phyloP scores from a whole-genome alignment of 1,284 basidiomycete species.

The Marasmius tenuissimus region DNA sequence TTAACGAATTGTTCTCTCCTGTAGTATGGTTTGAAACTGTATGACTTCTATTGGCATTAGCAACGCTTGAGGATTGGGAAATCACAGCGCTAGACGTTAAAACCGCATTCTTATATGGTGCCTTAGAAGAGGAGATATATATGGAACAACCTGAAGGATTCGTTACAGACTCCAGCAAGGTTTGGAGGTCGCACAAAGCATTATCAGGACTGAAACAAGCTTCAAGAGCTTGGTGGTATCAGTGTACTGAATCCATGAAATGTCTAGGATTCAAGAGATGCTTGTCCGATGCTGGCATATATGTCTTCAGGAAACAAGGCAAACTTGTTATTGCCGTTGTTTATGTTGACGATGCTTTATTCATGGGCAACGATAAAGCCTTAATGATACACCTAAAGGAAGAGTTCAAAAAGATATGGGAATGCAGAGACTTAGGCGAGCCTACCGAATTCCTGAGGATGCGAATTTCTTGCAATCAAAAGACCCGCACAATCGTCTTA shows the following conservation, averaged over 20 bases:
- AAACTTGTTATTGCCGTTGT: slow-evolving; percentile 18
- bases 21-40: neutral
- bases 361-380: neutral
- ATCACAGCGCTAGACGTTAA: slow-evolving; percentile 36
- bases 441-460: slow-evolving; percentile 12
- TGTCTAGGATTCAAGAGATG: slow-evolving; percentile 19
- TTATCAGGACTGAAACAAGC: slow-evolving; percentile 36
- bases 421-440: slow-evolving; percentile 15
- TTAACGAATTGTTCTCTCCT: neutral
- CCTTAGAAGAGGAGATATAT: slow-evolving; percentile 34
- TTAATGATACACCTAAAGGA: slow-evolving; percentile 7
- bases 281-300: slow-evolving; percentile 23
- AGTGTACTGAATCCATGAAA: slow-evolving; percentile 20
- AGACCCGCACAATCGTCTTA: slow-evolving; percentile 6
- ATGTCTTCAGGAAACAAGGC: slow-evolving; percentile 13
- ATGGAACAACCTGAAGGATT: slow-evolving; percentile 34
- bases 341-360: slow-evolving; percentile 13
- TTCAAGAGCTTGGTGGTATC: slow-evolving; percentile 26
- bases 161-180: slow-evolving; percentile 15
- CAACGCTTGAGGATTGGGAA: slow-evolving; percentile 26
- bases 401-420: slow-evolving; percentile 13
- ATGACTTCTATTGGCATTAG: slow-evolving; percentile 26
- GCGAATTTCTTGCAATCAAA: neutral
- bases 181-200: slow-evolving; percentile 17
- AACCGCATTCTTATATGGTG: slow-evolving; percentile 36